Evolutionary conservation across 257 asterid genomes (phyloP).

Genomic region (Solanum rostratum): DNA sequence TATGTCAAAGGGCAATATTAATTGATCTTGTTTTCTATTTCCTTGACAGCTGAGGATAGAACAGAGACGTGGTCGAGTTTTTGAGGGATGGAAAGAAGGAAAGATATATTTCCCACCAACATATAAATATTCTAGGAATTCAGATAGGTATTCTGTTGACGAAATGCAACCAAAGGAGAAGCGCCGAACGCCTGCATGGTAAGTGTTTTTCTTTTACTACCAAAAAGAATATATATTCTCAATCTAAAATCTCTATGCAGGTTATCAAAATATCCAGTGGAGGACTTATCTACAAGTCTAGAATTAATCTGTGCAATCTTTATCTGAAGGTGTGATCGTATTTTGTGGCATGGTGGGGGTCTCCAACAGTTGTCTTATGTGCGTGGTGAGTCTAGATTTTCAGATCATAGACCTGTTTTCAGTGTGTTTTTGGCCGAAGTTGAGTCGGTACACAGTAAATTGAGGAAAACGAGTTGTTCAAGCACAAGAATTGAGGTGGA

Average conservation of each 20-base stretch:
- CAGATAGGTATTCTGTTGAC: slow-evolving; percentile 21
- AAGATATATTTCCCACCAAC: slow-evolving; percentile 24
- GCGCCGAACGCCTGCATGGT: slow-evolving; percentile 25
- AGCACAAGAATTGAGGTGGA: slow-evolving; percentile 18
- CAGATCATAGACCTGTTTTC: slow-evolving; percentile 16
- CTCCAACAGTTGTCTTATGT: slow-evolving; percentile 12
- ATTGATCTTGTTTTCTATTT: background rate
- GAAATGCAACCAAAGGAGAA: slow-evolving; percentile 18
- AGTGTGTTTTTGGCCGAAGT: slow-evolving; percentile 8
- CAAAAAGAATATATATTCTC: background rate
- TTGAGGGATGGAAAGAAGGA: slow-evolving; percentile 23
- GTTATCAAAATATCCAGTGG: background rate
- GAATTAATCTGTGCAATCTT: background rate
- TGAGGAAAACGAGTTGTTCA: slow-evolving; percentile 7
- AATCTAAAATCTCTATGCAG: background rate
- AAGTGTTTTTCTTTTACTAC: background rate
- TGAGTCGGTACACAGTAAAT: background rate
- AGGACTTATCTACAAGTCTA: background rate
- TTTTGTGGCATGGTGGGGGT: slow-evolving; percentile 12
- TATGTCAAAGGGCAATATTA: background rate
- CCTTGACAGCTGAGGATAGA: slow-evolving; percentile 13
- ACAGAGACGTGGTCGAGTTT: slow-evolving; percentile 18
- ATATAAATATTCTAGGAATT: slow-evolving; percentile 19
- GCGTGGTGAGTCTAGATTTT: slow-evolving; percentile 15
- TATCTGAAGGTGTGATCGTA: slow-evolving; percentile 16